These are phyloP conservation scores for Ulota crispa DNA, from an alignment of 225 moss, liverwort and hornwort species.

Conservation along the genomic window DNA sequence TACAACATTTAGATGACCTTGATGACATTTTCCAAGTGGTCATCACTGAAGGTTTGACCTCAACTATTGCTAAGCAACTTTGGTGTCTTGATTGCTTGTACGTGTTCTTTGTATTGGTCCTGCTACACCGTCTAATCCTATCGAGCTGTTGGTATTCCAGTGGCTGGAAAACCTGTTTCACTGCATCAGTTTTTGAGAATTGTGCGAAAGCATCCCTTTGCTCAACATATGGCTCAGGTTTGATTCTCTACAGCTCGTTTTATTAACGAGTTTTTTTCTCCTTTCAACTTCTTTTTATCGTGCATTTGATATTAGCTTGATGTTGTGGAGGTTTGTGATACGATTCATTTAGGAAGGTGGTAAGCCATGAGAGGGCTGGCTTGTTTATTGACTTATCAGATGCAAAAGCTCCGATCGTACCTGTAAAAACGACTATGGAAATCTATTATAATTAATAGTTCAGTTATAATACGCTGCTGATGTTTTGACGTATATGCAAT, in stretches of 20 bases:
- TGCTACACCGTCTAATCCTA: slow-evolving; percentile 5
- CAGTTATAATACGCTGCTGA: neutral
- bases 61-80: neutral
- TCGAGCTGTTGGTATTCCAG: slow-evolving; percentile 26
- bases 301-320: neutral
- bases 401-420: neutral
- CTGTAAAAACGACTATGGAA: neutral
- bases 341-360: slow-evolving; percentile 3
- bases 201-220: slow-evolving; percentile 64
- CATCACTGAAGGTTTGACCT: slow-evolving; percentile 54
- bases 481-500: neutral
- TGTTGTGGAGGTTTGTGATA: neutral
- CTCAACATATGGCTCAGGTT: slow-evolving; percentile 72
- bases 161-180: slow-evolving; percentile 58
- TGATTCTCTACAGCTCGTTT: neutral
- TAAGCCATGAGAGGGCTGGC: neutral
- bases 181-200: slow-evolving; percentile 53
- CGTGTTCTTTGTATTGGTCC: neutral
- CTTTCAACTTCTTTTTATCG: neutral
- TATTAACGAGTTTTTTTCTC: neutral
- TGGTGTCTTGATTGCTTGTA: neutral
- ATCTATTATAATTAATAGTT: neutral
- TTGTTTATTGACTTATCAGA: neutral
- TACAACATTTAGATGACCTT: slow-evolving; percentile 86
- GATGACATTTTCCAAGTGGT: slow-evolving; percentile 88